These are phyloP conservation scores for Tetrahymena thermophila DNA, from an alignment of 73 alveolate species.

Conservation along the genomic window DNA sequence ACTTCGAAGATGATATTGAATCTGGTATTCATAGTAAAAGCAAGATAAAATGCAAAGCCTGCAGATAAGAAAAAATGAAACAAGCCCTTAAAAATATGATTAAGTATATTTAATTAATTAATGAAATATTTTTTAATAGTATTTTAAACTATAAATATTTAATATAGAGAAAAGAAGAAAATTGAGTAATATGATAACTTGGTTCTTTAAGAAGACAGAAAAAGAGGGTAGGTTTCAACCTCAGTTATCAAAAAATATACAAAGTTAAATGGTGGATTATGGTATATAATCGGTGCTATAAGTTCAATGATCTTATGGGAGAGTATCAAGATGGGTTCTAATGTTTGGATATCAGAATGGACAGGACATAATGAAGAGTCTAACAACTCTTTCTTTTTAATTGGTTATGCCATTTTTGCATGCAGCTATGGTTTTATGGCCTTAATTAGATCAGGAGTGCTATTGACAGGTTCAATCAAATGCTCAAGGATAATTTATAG, in stretches of 20 bases:
- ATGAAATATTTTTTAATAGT: not conserved
- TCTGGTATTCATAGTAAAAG: not conserved
- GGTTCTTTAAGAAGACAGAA: conserved; percentile 45
- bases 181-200: conserved; percentile 11
- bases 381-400: not conserved
- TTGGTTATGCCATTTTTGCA: conserved; percentile 12
- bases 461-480: not conserved
- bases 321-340: conserved; percentile 12
- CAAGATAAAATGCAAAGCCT: not conserved
- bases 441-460: not conserved
- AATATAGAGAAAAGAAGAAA: not conserved
- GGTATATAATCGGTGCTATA: not conserved
- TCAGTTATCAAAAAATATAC: conserved; percentile 34
- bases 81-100: not conserved
- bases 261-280: conserved; percentile 24
- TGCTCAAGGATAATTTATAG: conserved; percentile 37
- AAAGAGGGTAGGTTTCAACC: conserved; percentile 26
- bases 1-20: not conserved
- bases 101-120: not conserved
- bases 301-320: conserved; percentile 10
- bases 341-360: conserved; percentile 33
- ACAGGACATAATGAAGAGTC: conserved; percentile 10
- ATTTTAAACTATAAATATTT: not conserved
- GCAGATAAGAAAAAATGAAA: not conserved
- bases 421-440: conserved; percentile 23